A percentile compares a stretch with the other conserved stretches of the same genome.
phyloP scores from a whole-genome alignment of 441 rosid genomes.

The Viola pubescens region DNA sequence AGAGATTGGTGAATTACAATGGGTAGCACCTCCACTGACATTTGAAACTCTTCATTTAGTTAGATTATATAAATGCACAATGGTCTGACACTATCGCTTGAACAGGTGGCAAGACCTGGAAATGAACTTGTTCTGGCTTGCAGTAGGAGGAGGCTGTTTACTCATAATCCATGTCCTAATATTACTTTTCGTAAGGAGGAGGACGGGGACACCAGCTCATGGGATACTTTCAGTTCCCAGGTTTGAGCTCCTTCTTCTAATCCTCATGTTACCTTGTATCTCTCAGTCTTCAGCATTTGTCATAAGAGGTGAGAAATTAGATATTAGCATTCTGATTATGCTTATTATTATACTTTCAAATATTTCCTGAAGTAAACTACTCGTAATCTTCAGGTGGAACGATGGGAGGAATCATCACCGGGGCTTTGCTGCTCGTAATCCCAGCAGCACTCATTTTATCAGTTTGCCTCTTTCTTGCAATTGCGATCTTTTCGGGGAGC shows the following conservation, averaged over 20 bases:
- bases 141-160: constrained; percentile 33
- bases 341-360: background rate
- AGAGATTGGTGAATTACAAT: constrained; percentile 37
- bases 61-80: background rate
- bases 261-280: constrained; percentile 37
- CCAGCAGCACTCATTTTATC: constrained; percentile 40
- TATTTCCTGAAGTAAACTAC: constrained; percentile 12
- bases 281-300: constrained; percentile 52
- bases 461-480: constrained; percentile 28
- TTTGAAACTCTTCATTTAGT: background rate
- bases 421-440: constrained; percentile 40
- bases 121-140: constrained; percentile 54
- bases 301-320: constrained; percentile 34
- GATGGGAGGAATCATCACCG: constrained; percentile 33
- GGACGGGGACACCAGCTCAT: constrained; percentile 29
- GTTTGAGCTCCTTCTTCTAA: constrained; percentile 42
- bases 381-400: constrained; percentile 34
- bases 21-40: constrained; percentile 28
- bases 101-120: constrained; percentile 47
- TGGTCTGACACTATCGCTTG: constrained; percentile 13
- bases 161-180: constrained; percentile 25
- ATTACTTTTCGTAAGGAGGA: constrained; percentile 34
- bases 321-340: background rate
- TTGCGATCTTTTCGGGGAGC: constrained; percentile 31
- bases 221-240: constrained; percentile 40